Evolutionary conservation across 164 flowering plant genomes (phyloP), one percentile per base, ranked within the genome.

Genomic region (Piper betle): DNA sequence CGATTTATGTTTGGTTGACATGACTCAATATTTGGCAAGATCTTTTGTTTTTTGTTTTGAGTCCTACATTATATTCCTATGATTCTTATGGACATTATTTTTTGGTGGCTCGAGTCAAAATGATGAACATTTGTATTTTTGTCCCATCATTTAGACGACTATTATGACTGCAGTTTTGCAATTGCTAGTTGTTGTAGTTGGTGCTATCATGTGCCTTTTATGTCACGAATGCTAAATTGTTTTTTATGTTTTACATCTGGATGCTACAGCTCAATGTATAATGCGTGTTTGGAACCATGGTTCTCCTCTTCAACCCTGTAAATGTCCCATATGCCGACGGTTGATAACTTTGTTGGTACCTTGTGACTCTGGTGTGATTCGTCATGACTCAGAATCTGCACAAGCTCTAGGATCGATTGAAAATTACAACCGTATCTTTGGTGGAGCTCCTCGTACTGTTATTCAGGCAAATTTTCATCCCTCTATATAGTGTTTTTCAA

Each of bases 321-420:
- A 76, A 70, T 92, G 98, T 67, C 98, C 96, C 16, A 64, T 92
- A 16, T 92, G 98, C 66, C 87, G 96, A 18, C 85, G 98, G 42
- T 69, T 58, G 48, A 83, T 92, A 58, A 84, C 86, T 20, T 75
- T 92, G 77, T 64, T 92, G 76, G 76, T 92, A 72, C 98, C 96
- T 20, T 67, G 70, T 61, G 88, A 75, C 64, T 73, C 76, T 61
- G 71, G 84, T 52, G 55, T 59, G 17, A 68, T 63, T 59, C 76
- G 72, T 17, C 61, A 69, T 70, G 75, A 75, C 53, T 74, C 87
- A 58, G 81, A 74, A 20, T 85, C 70, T 71, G 59, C 74, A 48
- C 76, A 72, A 58, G 71, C 79, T 66, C 58, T 89, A 12, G 69
- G 55, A 52, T 68, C 73, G 68, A 40, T 87, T 60, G 81, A 84